These are phyloP conservation scores for Microdochium bolleyi DNA, from an alignment of 2,329 filamentous ascomycete species.

Conservation along the genomic window DNA sequence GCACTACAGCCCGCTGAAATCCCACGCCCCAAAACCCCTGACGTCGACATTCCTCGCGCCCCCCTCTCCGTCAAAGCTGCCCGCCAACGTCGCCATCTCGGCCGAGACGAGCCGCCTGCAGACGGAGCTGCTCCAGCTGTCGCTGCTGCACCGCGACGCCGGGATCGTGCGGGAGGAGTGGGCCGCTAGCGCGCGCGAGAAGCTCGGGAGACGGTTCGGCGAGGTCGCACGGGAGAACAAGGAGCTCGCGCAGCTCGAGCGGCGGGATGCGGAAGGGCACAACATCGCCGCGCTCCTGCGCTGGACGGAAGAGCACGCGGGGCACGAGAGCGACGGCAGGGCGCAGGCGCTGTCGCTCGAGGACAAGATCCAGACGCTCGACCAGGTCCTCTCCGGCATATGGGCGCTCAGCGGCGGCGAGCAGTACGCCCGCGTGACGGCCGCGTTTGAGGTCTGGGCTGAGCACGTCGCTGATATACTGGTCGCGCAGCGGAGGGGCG, in stretches of 20 bases:
- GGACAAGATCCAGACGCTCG: constrained; percentile 49
- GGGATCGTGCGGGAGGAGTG: constrained; percentile 36
- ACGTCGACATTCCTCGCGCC: constrained; percentile 49
- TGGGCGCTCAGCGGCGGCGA: constrained; percentile 50
- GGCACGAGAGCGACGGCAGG: constrained; percentile 14
- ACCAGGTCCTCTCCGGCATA: constrained; percentile 46
- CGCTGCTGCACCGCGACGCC: constrained; percentile 52
- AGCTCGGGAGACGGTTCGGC: constrained; percentile 37
- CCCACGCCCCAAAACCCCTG: constrained; percentile 52
- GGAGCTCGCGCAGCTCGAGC: constrained; percentile 27
- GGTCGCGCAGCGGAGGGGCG: constrained; percentile 28
- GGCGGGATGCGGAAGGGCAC: constrained; percentile 34
- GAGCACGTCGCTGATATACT: constrained; percentile 37
- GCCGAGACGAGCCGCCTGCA: constrained; percentile 52
- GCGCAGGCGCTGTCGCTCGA: constrained; percentile 31
- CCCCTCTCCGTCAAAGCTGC: constrained; percentile 52
- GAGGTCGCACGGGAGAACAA: constrained; percentile 24
- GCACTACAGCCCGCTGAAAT: constrained; percentile 59
- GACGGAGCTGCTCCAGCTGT: constrained; percentile 57
- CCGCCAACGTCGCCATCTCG: constrained; percentile 50
- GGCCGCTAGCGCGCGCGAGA: constrained; percentile 44
- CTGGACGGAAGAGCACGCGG: constrained; percentile 34
- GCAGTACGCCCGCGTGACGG: constrained; percentile 45
- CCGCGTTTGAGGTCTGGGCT: constrained; percentile 54
- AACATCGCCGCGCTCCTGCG: constrained; percentile 44